phyloP scores from a whole-genome alignment of 805 yeast genomes.

The Suhomyces pyralidae region DNA sequence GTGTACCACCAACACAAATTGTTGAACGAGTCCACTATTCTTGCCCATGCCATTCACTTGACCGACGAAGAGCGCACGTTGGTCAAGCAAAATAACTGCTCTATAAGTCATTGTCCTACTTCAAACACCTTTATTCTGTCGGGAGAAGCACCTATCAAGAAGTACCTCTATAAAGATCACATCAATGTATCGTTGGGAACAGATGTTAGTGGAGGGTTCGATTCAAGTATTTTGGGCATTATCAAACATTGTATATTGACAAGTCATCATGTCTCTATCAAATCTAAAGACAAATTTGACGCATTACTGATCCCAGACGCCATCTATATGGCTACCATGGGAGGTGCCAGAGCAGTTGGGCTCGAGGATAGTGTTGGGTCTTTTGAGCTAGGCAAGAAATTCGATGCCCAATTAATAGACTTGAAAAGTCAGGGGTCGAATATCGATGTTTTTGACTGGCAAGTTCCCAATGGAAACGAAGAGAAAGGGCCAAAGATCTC shows the following conservation, averaged over 20 bases:
- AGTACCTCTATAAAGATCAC: constrained; percentile 56
- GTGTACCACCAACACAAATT: constrained; percentile 69
- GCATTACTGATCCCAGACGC: constrained; percentile 69
- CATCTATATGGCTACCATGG: constrained; percentile 77
- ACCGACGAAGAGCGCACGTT: constrained; percentile 59
- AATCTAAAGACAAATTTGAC: constrained; percentile 24
- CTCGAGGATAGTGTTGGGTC: constrained; percentile 60
- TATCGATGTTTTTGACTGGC: constrained; percentile 77
- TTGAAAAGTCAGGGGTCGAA: constrained; percentile 51
- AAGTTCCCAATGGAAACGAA: constrained; percentile 37
- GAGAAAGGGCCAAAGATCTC: constrained; percentile 30
- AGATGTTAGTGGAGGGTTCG: constrained; percentile 43
- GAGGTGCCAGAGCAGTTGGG: constrained; percentile 80
- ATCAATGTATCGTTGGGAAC: constrained; percentile 71
- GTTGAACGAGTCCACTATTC: constrained; percentile 61
- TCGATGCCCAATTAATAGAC: constrained; percentile 81
- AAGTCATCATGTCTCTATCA: constrained; percentile 40
- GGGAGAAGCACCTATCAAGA: constrained; percentile 81
- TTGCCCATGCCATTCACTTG: constrained; percentile 89
- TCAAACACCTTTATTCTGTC: constrained; percentile 85
- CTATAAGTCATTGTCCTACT: constrained; percentile 91
- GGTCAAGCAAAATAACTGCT: constrained; percentile 54
- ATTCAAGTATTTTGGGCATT: constrained; percentile 35
- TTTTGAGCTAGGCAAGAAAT: constrained; percentile 73
- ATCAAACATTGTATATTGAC: constrained; percentile 35